These are phyloP conservation scores for Synura sp. DNA, from an alignment of 352 stramenopile species.

Conservation along the genomic window DNA sequence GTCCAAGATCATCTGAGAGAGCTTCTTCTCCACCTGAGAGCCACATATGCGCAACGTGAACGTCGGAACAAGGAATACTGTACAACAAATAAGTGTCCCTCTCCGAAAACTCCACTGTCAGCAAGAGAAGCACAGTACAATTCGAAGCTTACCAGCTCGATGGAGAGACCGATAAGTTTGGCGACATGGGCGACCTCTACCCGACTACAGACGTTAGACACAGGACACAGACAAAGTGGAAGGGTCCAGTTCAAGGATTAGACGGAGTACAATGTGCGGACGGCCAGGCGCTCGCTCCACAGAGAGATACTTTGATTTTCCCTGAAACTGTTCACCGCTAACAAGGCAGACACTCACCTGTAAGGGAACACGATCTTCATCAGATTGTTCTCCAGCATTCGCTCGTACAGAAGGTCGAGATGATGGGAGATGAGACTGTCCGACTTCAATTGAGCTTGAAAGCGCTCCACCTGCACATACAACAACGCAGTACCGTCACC, in stretches of 20 bases:
- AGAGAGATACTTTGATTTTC: neutral
- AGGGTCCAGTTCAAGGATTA: neutral
- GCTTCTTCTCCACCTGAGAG: constrained; percentile 71
- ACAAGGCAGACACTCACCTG: constrained; percentile 64
- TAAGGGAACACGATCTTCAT: constrained; percentile 99
- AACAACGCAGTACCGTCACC: too few species aligned
- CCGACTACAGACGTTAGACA: constrained; percentile 49
- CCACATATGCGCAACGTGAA: neutral
- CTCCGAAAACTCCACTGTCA: too few species aligned
- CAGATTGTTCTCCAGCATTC: constrained; percentile 96
- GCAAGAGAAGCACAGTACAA: too few species aligned
- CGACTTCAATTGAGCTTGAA: constrained; percentile 51
- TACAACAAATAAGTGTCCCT: too few species aligned
- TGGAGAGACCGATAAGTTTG: constrained; percentile 91
- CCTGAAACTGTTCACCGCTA: neutral
- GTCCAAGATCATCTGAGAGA: constrained; percentile 99
- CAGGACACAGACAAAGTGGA: neutral
- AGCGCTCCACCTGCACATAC: constrained; percentile 43
- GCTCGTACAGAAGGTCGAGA: constrained; percentile 91
- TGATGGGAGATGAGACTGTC: constrained; percentile 82
- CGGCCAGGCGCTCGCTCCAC: neutral
- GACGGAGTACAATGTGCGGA: too few species aligned
- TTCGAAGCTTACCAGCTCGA: constrained; percentile 54
- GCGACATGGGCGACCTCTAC: constrained; percentile 95
- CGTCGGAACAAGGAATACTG: neutral